A percentile compares a stretch with the other conserved stretches of the same genome.
Conservation (phyloP, 148 eudicot genomes). For the Drosera capensis region DNA sequence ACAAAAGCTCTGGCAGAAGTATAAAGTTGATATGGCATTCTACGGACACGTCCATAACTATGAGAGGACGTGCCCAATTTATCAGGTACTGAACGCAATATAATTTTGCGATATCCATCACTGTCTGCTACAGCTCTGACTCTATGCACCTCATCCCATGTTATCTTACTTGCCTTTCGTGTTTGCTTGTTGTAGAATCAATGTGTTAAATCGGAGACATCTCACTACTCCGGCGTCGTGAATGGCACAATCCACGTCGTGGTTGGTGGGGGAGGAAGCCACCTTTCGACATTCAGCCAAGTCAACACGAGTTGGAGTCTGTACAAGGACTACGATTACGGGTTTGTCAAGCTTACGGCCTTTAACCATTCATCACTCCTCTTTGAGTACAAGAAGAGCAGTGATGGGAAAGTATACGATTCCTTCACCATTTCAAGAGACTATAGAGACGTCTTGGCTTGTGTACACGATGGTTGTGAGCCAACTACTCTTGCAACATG, state of each 20-base stretch:
- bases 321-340: slow-evolving; percentile 47
- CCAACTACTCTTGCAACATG: slow-evolving; percentile 40
- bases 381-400: slow-evolving; percentile 75
- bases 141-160: background rate
- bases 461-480: slow-evolving; percentile 49
- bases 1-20: slow-evolving; percentile 91
- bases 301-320: slow-evolving; percentile 53
- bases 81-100: too few relatives aligned
- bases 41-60: slow-evolving; percentile 83
- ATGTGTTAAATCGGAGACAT: slow-evolving; percentile 46
- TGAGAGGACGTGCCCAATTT: slow-evolving; percentile 82
- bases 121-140: too few relatives aligned
- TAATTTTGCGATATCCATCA: too few relatives aligned
- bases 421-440: slow-evolving; percentile 61
- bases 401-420: slow-evolving; percentile 52
- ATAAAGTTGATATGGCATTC: slow-evolving; percentile 77
- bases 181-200: slow-evolving; percentile 27
- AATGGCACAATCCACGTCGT: slow-evolving; percentile 85
- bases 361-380: slow-evolving; percentile 47
- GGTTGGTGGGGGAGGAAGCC: slow-evolving; percentile 65
- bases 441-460: slow-evolving; percentile 57
- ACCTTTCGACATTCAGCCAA: slow-evolving; percentile 32
- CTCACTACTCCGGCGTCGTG: slow-evolving; percentile 48
- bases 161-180: background rate
- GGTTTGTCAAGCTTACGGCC: slow-evolving; percentile 74